Evolutionary conservation across 2,329 filamentous ascomycete genomes (phyloP), one percentile per base, ranked within the genome.

Genomic region (Epicoccum sorghinum): DNA sequence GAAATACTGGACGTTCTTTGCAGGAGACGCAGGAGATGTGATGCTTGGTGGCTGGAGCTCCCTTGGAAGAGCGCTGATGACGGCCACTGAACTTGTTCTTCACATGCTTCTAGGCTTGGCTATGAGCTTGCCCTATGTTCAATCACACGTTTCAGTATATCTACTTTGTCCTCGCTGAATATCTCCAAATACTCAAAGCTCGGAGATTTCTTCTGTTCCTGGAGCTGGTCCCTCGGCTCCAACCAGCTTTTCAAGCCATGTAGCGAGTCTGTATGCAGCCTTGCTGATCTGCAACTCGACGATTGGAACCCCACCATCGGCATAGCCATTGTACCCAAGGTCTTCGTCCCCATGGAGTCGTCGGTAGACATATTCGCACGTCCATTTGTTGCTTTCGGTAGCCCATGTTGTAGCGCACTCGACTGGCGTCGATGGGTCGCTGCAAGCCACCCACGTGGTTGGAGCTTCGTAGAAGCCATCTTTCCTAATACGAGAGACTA

Each of bases 241-340:
- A 1, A 75, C 72, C 25, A 77, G 47, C 14, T 64, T 66, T 39
- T 78, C 77, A 45, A 77, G 57, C 75, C 74, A 78, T 5, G 70
- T 74, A 4, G 62, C 75, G 32, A 77, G 42, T 43, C 75, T 67
- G 43, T 76, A 58, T 4, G 73, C 73, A 7, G 75, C 74, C 53
- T 77, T 78, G 50, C 72, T 75, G 29, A 77, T 71, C 53, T 77
- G 75, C 33, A 77, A 25, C 57, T 77, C 75, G 4, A 76, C 69
- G 23, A 77, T 74, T 1, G 74, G 74, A 33, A 71, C 70, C n/a
- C 68, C 75, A 5, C 71, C 71, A 18, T 58, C 48, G 4, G 75
- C 74, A 52, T 77, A 78, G 4, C 74, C 75, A 45, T 69, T 65
- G 5, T 62, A 70, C 0, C 68, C 66, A 12, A 77, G 61, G 60